A percentile compares a stretch with the other conserved stretches of the same genome.
Evolutionary conservation across 257 asterid genomes (phyloP).

Genomic region (Solanum dulcamara): DNA sequence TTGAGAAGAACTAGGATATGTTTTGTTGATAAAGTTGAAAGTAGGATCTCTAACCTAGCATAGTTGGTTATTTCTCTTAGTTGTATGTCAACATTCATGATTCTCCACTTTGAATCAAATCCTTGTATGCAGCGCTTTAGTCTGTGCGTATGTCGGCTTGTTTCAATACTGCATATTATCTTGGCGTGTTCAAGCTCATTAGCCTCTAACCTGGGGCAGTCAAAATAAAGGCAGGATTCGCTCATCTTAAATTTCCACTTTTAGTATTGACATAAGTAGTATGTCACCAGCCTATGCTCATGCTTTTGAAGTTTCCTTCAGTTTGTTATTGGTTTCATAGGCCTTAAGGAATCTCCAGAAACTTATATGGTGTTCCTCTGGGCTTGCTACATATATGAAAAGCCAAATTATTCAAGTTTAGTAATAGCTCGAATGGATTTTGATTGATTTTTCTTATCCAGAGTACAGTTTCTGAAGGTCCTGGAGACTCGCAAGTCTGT

Average conservation of each 20-base stretch:
- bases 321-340: background rate
- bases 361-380: background rate
- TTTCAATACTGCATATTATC: background rate
- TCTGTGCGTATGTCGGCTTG: background rate
- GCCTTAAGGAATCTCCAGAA: background rate
- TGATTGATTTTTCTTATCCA: conserved; percentile 24
- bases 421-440: background rate
- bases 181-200: background rate
- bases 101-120: background rate
- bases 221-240: background rate
- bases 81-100: background rate
- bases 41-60: background rate
- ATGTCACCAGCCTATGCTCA: background rate
- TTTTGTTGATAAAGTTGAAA: background rate
- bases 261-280: background rate
- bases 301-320: background rate
- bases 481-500: conserved; percentile 68
- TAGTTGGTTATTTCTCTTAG: background rate
- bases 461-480: conserved; percentile 88
- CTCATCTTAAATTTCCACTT: background rate
- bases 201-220: background rate
- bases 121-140: background rate
- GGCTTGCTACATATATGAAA: background rate
- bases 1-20: background rate
- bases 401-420: background rate